phyloP scores from a whole-genome alignment of 441 rosid species.

The Daphne laureola region DNA sequence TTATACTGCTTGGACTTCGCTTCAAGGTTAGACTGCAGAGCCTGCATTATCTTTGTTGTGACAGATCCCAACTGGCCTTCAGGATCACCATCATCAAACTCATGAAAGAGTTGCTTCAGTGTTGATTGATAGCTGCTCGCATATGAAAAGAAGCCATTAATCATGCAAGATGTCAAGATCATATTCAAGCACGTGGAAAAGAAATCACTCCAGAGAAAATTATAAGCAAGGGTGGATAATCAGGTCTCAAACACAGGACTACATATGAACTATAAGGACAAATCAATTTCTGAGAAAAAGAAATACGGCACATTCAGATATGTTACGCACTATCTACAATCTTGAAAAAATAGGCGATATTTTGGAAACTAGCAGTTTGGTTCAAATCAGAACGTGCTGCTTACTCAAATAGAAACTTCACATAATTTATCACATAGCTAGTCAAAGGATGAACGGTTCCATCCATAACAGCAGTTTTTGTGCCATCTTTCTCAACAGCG shows the following conservation, averaged over 20 bases:
- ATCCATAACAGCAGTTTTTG: slow-evolving; percentile 87
- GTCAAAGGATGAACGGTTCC: slow-evolving; percentile 98
- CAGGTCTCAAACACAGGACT: too few relatives aligned
- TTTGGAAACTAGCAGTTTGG: not conserved
- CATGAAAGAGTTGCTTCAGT: slow-evolving; percentile 76
- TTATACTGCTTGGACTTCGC: slow-evolving; percentile 91
- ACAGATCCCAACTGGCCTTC: slow-evolving; percentile 56
- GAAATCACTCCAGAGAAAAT: not conserved
- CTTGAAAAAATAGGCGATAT: too few relatives aligned
- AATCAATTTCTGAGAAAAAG: not conserved
- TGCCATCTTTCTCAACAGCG: slow-evolving; percentile 96
- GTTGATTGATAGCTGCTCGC: slow-evolving; percentile 74
- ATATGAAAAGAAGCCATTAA: not conserved
- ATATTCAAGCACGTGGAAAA: not conserved
- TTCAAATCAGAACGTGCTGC: slow-evolving; percentile 20
- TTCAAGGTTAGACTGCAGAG: slow-evolving; percentile 77
- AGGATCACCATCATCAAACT: slow-evolving; percentile 54
- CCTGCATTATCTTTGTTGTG: slow-evolving; percentile 80
- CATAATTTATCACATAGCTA: slow-evolving; percentile 93
- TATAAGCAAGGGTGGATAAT: not conserved
- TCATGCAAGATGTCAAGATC: slow-evolving; percentile 6
- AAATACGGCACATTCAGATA: not conserved
- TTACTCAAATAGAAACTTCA: slow-evolving; percentile 91
- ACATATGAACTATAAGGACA: too few relatives aligned
- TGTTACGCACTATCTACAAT: too few relatives aligned